Conservation (phyloP, 495 filamentous ascomycete genomes). For the Penicillium maclennaniae region DNA sequence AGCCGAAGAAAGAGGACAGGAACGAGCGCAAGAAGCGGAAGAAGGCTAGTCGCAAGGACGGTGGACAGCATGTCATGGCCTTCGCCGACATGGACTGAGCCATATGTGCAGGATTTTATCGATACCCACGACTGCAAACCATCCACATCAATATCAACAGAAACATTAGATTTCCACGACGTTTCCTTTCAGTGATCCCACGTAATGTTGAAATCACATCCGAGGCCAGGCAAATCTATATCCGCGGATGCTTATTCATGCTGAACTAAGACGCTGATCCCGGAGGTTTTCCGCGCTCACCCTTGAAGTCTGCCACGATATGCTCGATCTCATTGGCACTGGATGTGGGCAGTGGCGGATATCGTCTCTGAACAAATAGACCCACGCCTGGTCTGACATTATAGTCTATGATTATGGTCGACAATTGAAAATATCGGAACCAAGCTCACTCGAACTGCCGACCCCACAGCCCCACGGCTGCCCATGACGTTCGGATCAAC, state of each 20-base stretch:
- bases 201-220: conserved; percentile 6
- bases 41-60: conserved; percentile 53
- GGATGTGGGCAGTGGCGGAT: not conserved
- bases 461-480: conserved; percentile 30
- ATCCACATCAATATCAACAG: not conserved
- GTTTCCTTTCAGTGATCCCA: not conserved
- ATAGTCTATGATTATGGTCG: not conserved
- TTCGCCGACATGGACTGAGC: conserved; percentile 62
- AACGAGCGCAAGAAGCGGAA: conserved; percentile 56
- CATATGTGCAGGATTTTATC: conserved; percentile 11
- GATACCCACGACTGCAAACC: conserved; percentile 24
- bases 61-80: conserved; percentile 56
- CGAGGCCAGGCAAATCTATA: conserved; percentile 9
- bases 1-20: conserved; percentile 27
- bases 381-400: not conserved
- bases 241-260: conserved; percentile 20
- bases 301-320: not conserved
- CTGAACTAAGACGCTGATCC: conserved; percentile 7
- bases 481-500: conserved; percentile 23
- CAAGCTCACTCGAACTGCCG: conserved; percentile 23
- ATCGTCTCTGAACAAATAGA: not conserved
- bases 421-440: conserved; percentile 8
- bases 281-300: conserved; percentile 13
- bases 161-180: not conserved
- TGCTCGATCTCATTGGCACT: not conserved